Evolutionary conservation across 305 asterid genomes (phyloP).

Genomic region (Fraxinus nigra): DNA sequence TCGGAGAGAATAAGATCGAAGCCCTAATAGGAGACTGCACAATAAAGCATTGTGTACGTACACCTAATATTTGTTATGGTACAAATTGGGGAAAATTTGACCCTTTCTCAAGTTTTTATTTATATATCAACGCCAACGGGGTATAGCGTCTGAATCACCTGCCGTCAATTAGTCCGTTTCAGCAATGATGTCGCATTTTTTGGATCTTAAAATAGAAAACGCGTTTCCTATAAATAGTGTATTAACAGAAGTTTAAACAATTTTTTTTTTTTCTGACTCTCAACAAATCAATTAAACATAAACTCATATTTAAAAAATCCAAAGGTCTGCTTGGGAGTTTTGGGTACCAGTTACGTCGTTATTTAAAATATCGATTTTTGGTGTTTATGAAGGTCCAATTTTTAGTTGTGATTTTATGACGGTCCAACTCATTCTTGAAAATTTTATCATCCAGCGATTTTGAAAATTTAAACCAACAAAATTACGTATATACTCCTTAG

Average conservation of each 20-base stretch:
- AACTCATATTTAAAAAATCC: too few species aligned
- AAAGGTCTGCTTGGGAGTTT: background rate
- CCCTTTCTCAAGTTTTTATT: background rate
- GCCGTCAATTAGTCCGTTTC: background rate
- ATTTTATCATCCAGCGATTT: too few species aligned
- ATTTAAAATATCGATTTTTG: background rate
- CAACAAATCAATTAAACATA: background rate
- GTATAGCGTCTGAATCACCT: background rate
- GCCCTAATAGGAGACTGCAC: background rate
- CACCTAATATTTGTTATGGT: background rate
- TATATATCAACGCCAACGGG: background rate
- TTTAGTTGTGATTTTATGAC: too few species aligned
- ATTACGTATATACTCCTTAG: background rate
- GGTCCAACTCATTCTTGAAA: background rate
- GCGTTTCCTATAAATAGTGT: background rate
- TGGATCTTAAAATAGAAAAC: background rate
- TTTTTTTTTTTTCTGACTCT: background rate
- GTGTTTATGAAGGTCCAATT: background rate
- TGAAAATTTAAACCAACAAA: too few species aligned
- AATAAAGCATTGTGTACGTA: background rate
- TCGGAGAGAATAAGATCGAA: background rate
- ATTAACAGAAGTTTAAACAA: background rate
- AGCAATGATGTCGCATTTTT: background rate
- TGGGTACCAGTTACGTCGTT: background rate
- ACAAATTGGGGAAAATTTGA: background rate